Conservation (phyloP, 495 filamentous ascomycete species). For the Neurospora sp. region DNA sequence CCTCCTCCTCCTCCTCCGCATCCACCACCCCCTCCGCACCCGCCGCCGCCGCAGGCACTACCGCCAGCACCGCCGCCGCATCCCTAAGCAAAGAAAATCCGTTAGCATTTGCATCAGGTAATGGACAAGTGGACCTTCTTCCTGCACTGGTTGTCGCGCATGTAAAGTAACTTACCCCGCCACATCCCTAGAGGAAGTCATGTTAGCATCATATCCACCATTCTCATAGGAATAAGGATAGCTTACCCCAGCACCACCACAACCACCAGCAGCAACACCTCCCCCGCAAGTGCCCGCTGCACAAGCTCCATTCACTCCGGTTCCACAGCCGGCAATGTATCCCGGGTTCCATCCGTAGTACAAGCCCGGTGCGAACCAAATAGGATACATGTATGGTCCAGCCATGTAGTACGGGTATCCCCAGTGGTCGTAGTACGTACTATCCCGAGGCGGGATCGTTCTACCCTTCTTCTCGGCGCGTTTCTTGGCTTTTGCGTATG, state of each 20-base stretch:
- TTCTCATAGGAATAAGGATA: not conserved
- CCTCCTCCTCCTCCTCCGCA: slow-evolving; percentile 27
- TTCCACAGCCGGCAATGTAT: slow-evolving; percentile 14
- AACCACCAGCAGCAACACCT: slow-evolving; percentile 25
- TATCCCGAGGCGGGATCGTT: slow-evolving; percentile 36
- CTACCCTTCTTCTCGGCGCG: slow-evolving; percentile 53
- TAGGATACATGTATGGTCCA: slow-evolving; percentile 26
- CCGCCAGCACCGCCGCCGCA: slow-evolving; percentile 45
- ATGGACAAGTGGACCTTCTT: not conserved
- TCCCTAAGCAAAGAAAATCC: slow-evolving; percentile 30
- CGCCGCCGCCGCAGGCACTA: slow-evolving; percentile 37
- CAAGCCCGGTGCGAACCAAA: slow-evolving; percentile 21
- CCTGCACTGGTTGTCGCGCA: not conserved
- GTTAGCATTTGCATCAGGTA: not conserved
- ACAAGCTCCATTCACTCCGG: slow-evolving; percentile 6
- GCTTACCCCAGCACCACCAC: slow-evolving; percentile 18
- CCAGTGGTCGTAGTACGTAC: slow-evolving; percentile 43
- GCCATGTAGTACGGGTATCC: slow-evolving; percentile 39
- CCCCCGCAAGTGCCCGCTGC: slow-evolving; percentile 21
- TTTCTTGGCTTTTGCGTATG: slow-evolving; percentile 51
- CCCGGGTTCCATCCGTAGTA: slow-evolving; percentile 31
- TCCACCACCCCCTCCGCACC: slow-evolving; percentile 28
- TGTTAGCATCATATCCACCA: not conserved
- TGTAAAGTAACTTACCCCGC: not conserved
- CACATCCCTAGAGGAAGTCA: slow-evolving; percentile 7